These are phyloP conservation scores for Chrysosphaeria jannelii DNA, from an alignment of 2,329 filamentous ascomycete genomes.

Conservation along the genomic window DNA sequence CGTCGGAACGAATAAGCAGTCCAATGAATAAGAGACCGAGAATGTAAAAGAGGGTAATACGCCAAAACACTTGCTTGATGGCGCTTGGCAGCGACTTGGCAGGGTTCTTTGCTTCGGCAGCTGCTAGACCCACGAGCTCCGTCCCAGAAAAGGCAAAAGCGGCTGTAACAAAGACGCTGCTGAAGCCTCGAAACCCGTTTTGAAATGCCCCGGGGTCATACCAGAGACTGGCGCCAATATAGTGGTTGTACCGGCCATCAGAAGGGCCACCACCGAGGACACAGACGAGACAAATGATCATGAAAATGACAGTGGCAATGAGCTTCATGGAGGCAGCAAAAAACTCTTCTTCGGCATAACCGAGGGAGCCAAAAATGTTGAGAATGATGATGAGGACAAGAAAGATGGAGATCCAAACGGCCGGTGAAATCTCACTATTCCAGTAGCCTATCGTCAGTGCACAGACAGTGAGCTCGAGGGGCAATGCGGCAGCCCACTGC, in stretches of 20 bases:
- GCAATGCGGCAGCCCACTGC: constrained; percentile 17
- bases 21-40: constrained; percentile 19
- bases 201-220: constrained; percentile 22
- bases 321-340: constrained; percentile 26
- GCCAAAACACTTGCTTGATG: constrained; percentile 23
- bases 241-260: constrained; percentile 21
- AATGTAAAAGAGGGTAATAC: constrained; percentile 21
- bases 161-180: constrained; percentile 19
- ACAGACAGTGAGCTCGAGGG: constrained; percentile 23
- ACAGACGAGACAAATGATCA: constrained; percentile 29
- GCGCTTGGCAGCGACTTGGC: constrained; percentile 17
- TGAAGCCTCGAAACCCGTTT: constrained; percentile 19
- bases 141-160: constrained; percentile 21
- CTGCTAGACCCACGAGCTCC: constrained; percentile 20
- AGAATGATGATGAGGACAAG: constrained; percentile 18
- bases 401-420: constrained; percentile 25
- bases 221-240: constrained; percentile 32
- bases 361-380: constrained; percentile 22
- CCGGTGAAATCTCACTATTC: constrained; percentile 17
- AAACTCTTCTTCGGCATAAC: constrained; percentile 29
- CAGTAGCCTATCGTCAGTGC: constrained; percentile 23
- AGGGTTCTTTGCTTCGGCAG: constrained; percentile 19
- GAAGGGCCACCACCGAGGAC: constrained; percentile 24
- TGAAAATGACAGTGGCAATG: constrained; percentile 27
- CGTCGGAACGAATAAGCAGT: constrained; percentile 16